Evolutionary conservation across 192 early-diverging fungal species (phyloP).

Genomic region (Backusella australiensis): DNA sequence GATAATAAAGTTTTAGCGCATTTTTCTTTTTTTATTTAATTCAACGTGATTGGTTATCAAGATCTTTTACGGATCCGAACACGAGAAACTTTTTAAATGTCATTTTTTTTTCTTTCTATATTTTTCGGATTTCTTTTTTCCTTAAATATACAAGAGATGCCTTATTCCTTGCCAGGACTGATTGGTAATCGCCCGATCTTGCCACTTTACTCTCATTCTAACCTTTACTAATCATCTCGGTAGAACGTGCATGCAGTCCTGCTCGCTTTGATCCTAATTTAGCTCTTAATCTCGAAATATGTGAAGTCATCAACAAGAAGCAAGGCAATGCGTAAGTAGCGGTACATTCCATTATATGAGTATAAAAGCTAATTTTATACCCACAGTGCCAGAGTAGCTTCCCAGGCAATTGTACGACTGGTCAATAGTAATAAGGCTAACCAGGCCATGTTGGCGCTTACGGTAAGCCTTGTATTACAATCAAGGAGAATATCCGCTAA

Average conservation of each 20-base stretch:
- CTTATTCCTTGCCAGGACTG: neutral
- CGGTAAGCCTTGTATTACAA: conserved; percentile 40
- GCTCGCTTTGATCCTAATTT: conserved; percentile 74
- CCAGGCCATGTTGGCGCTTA: conserved; percentile 61
- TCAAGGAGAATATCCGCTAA: neutral
- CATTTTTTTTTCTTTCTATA: neutral
- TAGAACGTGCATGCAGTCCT: conserved; percentile 66
- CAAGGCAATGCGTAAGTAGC: conserved; percentile 72
- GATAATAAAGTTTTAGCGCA: neutral
- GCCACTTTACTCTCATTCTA: neutral
- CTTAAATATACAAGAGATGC: neutral
- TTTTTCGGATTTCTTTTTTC: conserved; percentile 10
- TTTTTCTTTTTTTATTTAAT: neutral
- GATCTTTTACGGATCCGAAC: neutral
- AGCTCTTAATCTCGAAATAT: conserved; percentile 91
- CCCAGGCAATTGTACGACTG: conserved; percentile 62
- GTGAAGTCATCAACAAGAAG: conserved; percentile 92
- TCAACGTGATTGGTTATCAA: neutral
- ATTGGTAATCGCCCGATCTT: neutral
- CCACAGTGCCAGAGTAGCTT: conserved; percentile 69
- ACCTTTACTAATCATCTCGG: neutral
- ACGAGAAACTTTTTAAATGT: conserved; percentile 8
- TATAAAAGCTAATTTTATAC: neutral
- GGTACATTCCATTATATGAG: neutral
- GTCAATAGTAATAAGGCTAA: conserved; percentile 56